A percentile compares a stretch with the other conserved stretches of the same genome.
phyloP scores from a whole-genome alignment of 306 rosid species.

The Dicorynia guianensis region DNA sequence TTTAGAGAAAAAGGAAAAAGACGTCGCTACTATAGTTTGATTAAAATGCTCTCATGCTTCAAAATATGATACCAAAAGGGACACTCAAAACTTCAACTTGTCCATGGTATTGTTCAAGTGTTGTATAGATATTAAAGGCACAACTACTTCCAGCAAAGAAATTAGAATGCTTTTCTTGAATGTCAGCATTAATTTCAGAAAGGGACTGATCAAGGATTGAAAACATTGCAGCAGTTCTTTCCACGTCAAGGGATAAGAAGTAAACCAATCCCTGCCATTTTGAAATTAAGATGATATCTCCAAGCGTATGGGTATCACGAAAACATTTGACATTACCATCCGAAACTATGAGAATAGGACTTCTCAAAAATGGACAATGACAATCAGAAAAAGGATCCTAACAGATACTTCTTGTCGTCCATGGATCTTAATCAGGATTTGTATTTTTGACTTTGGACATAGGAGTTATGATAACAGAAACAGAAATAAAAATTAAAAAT shows the following conservation, averaged over 20 bases:
- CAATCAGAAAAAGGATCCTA: no score
- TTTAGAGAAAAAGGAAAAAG: no score
- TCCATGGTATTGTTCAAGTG: neutral
- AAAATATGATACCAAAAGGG: neutral
- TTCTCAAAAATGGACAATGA: neutral
- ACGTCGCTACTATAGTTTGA: no score
- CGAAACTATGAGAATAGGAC: neutral
- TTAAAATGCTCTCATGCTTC: neutral
- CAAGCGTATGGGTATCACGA: no score
- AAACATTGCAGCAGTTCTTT: neutral
- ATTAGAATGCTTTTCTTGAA: neutral
- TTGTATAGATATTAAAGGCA: conserved; percentile 31
- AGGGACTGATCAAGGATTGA: neutral
- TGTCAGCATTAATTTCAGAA: neutral
- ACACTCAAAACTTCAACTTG: neutral
- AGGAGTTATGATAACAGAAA: no score
- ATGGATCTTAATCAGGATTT: no score
- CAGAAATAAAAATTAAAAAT: no score
- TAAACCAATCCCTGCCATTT: neutral
- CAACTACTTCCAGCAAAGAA: neutral
- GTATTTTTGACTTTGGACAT: no score
- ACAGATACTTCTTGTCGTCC: no score
- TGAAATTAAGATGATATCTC: neutral
- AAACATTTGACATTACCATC: no score
- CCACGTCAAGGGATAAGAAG: neutral